Evolutionary conservation across 1,284 basidiomycete species (phyloP).

Genomic region (Singerocomus inundabilis): DNA sequence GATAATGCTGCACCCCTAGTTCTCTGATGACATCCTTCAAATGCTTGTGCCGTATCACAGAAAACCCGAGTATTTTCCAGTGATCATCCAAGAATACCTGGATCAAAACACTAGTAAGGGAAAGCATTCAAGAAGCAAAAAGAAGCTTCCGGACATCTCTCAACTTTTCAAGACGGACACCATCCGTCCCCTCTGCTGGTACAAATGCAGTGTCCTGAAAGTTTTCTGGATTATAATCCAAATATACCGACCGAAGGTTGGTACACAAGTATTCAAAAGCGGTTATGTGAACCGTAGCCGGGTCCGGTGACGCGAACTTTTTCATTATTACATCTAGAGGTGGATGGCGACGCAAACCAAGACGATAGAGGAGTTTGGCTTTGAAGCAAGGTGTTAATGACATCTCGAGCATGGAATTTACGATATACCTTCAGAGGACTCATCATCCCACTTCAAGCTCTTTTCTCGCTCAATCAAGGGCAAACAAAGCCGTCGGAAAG

Average conservation of each 20-base stretch:
- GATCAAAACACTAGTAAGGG: not conserved
- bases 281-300: constrained; percentile 43
- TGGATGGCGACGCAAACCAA: constrained; percentile 75
- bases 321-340: constrained; percentile 61
- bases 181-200: constrained; percentile 58
- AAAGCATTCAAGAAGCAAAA: not conserved
- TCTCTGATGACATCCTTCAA: not conserved
- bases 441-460: constrained; percentile 71
- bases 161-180: constrained; percentile 56
- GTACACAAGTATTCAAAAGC: constrained; percentile 78
- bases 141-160: constrained; percentile 48
- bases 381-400: not conserved
- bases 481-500: constrained; percentile 68
- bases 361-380: constrained; percentile 59
- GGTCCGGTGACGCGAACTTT: constrained; percentile 58
- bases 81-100: not conserved
- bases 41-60: not conserved
- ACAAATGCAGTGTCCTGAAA: constrained; percentile 69
- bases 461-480: constrained; percentile 75
- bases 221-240: constrained; percentile 52
- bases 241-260: constrained; percentile 60
- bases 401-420: not conserved
- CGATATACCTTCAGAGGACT: constrained; percentile 31
- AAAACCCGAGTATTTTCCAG: not conserved
- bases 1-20: not conserved